These are phyloP conservation scores for Flaveria bidentis DNA, from an alignment of 129 eudicot genomes.

Conservation along the genomic window DNA sequence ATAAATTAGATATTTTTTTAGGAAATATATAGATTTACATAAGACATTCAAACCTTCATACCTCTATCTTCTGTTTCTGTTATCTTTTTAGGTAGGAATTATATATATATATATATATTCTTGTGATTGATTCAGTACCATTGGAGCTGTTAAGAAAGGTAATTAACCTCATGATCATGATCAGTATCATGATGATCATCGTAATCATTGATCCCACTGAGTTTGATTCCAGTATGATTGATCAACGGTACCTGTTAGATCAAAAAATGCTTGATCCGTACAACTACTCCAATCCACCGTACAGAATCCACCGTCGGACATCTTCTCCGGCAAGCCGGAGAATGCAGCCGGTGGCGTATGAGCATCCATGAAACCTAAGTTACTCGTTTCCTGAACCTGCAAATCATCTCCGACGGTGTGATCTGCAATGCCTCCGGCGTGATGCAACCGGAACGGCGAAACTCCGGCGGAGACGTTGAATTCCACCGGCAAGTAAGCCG, in stretches of 20 bases:
- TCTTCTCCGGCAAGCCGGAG: constrained; percentile 33
- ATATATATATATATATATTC: no score
- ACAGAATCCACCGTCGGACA: constrained; percentile 38
- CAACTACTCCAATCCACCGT: constrained; percentile 45
- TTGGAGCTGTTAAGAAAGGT: constrained; percentile 44
- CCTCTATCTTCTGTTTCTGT: constrained; percentile 17
- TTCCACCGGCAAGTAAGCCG: constrained; percentile 35
- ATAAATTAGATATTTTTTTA: constrained; percentile 12
- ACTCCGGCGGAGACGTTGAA: constrained; percentile 41
- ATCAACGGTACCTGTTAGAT: constrained; percentile 58
- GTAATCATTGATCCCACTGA: constrained; percentile 50
- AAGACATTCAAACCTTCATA: constrained; percentile 24
- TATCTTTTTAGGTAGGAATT: neutral
- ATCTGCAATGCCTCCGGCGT: constrained; percentile 15
- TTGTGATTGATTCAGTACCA: constrained; percentile 18
- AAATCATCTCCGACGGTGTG: constrained; percentile 14
- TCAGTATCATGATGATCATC: constrained; percentile 18
- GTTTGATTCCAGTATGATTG: constrained; percentile 62
- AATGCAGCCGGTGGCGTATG: constrained; percentile 24
- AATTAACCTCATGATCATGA: constrained; percentile 44
- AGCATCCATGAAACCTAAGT: no score
- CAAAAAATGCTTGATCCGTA: constrained; percentile 55
- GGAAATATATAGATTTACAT: constrained; percentile 37
- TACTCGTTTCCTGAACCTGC: constrained; percentile 27
- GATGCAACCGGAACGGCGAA: constrained; percentile 42